Conservation (phyloP, 2,329 filamentous ascomycete species). For the Ploettnerulaceae sp. region DNA sequence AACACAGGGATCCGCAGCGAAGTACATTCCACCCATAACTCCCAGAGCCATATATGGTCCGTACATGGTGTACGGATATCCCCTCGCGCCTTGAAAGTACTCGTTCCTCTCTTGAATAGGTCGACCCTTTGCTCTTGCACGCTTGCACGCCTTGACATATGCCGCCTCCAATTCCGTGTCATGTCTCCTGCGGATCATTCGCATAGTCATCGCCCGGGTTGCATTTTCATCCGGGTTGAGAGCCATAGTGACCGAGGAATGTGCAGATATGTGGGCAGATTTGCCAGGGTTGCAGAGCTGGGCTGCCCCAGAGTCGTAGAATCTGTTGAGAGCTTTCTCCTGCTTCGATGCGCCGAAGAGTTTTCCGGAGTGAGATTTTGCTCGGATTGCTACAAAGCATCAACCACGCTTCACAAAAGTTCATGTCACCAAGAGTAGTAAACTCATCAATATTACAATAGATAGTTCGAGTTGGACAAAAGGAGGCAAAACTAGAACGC, state of each 20-base stretch:
- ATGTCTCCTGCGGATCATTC: constrained; percentile 29
- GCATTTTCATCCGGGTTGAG: constrained; percentile 38
- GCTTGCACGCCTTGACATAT: constrained; percentile 50
- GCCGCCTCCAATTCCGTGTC: constrained; percentile 45
- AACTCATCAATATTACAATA: too few species aligned
- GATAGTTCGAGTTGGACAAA: neutral
- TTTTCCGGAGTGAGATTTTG: constrained; percentile 43
- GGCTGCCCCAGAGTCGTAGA: constrained; percentile 46
- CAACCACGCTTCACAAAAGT: neutral
- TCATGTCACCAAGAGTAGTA: too few species aligned
- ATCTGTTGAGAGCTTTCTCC: constrained; percentile 43
- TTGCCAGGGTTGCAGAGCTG: constrained; percentile 49
- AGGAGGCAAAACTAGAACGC: constrained; percentile 9
- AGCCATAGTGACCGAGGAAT: too few species aligned
- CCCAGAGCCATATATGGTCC: constrained; percentile 42
- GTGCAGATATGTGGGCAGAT: constrained; percentile 66
- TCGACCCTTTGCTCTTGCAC: constrained; percentile 47
- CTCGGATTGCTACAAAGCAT: constrained; percentile 45
- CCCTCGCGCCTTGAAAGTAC: constrained; percentile 44
- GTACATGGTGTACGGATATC: constrained; percentile 47
- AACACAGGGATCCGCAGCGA: constrained; percentile 39
- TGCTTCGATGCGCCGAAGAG: constrained; percentile 43
- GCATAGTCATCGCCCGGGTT: constrained; percentile 28
- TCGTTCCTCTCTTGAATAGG: constrained; percentile 43
- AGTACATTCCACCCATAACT: constrained; percentile 42